These are phyloP conservation scores for Metschnikowia matae DNA, from an alignment of 805 yeast species.

Conservation along the genomic window DNA sequence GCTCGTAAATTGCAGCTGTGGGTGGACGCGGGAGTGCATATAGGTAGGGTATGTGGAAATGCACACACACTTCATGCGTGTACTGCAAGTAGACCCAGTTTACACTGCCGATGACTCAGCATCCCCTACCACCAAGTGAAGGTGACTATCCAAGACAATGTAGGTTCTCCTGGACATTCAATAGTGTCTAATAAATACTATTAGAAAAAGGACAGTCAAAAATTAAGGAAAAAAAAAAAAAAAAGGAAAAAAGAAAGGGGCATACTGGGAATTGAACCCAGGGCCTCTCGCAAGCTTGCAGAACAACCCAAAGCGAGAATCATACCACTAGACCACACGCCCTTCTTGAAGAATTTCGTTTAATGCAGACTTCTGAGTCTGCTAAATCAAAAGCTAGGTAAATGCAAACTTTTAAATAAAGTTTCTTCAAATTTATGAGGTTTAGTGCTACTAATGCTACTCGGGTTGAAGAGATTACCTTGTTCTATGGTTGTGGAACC, in stretches of 20 bases:
- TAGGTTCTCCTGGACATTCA: too few species aligned
- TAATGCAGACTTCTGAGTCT: neutral
- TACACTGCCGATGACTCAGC: neutral
- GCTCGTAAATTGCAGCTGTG: neutral
- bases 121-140: neutral
- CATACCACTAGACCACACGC: conserved; percentile 22
- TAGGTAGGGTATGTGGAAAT: neutral
- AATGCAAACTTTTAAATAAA: too few species aligned
- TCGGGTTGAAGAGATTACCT: too few species aligned
- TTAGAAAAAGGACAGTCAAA: too few species aligned
- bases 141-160: neutral
- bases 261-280: conserved; percentile 58
- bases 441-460: too few species aligned
- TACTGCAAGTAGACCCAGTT: neutral
- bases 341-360: neutral
- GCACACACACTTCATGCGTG: neutral
- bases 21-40: neutral
- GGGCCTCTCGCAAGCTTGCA: conserved; percentile 50
- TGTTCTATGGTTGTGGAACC: too few species aligned
- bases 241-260: conserved; percentile 24
- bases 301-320: conserved; percentile 16
- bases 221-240: neutral
- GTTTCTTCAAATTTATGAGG: too few species aligned
- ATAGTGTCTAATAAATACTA: too few species aligned
- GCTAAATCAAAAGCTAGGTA: too few species aligned